Base-by-base conservation (phyloP, 2,329 filamentous ascomycete species). In the Penicillium sp. region DNA sequence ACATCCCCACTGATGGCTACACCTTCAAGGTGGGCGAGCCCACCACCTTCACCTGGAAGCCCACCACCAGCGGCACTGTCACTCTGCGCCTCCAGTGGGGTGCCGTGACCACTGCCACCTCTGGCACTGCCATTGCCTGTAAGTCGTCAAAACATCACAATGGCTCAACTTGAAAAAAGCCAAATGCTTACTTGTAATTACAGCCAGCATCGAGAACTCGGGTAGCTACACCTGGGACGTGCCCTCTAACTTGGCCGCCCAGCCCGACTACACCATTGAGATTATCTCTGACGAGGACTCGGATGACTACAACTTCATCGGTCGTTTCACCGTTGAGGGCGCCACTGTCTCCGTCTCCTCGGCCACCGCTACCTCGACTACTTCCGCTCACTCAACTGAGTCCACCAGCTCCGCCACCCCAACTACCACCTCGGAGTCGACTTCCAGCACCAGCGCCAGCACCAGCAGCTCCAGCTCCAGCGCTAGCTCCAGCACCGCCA, bases 221-320 rank as follows among this genome's bases (percentile, higher is more conserved):
- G 80, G 80, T 53, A 74, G 67, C 56, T 82, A 74, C 71, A 77
- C 74, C 53, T 82, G 81, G 75, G 69, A 67, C 32, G 74, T 79
- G 5, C 72, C 77, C 21, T 52, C 66, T 45, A 61, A 70, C 53
- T 67, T 79, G 52, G 70, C 71, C 43, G 70, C 73, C 48, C 73
- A 77, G 59, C 68, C 69, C 38, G 73, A 79, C 66, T 83, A 83
- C 74, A 78, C 79, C 53, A 70, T 84, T 57, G 73, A 81, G 65
- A 84, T 84, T 63, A 69, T 81, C 64, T 70, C 74, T 60, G 80
- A 81, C 60, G 59, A 60, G 6, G 63, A 83, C 69, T 45, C 71
- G 8, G 55, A 48, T 45, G 64, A 76, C 56, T 72, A 70, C 67
- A 83, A 83, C 75, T 84, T 79, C 75, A 77, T 77, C 34, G 77